Conservation (phyloP, 306 rosid species). For the Echinosophora koreensis region DNA sequence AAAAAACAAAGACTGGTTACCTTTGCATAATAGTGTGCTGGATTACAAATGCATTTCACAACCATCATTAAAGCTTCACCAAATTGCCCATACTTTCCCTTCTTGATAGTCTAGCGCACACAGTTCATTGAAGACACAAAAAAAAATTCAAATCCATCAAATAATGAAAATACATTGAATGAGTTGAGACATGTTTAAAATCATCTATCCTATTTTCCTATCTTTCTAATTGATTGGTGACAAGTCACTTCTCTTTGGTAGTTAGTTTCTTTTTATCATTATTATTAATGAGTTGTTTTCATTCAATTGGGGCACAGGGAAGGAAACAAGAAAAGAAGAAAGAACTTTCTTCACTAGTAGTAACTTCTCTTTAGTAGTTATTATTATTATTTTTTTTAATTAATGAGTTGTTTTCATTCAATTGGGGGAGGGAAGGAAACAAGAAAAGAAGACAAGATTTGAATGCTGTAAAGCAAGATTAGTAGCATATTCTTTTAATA, state of each 20-base stretch:
- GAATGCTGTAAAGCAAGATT: background rate
- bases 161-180: background rate
- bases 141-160: conserved; percentile 18
- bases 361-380: background rate
- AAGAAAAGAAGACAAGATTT: background rate
- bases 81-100: conserved; percentile 58
- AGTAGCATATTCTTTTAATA: conserved; percentile 5
- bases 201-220: background rate
- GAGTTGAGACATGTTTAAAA: background rate
- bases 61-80: conserved; percentile 56
- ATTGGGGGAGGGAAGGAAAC: background rate
- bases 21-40: conserved; percentile 66
- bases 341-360: too few species aligned
- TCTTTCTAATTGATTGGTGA: background rate
- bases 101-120: conserved; percentile 59
- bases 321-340: background rate
- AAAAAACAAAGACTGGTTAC: conserved; percentile 38
- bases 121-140: background rate
- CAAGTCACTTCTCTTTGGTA: background rate
- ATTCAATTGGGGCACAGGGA: background rate
- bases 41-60: conserved; percentile 64
- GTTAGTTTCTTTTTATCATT: too few species aligned
- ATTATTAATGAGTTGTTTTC: background rate
- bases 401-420: background rate
- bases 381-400: too few species aligned